A percentile compares a stretch with the other conserved stretches of the same genome.
Evolutionary conservation across 2,329 filamentous ascomycete genomes (phyloP).

Genomic region (Cladosporium sp.): DNA sequence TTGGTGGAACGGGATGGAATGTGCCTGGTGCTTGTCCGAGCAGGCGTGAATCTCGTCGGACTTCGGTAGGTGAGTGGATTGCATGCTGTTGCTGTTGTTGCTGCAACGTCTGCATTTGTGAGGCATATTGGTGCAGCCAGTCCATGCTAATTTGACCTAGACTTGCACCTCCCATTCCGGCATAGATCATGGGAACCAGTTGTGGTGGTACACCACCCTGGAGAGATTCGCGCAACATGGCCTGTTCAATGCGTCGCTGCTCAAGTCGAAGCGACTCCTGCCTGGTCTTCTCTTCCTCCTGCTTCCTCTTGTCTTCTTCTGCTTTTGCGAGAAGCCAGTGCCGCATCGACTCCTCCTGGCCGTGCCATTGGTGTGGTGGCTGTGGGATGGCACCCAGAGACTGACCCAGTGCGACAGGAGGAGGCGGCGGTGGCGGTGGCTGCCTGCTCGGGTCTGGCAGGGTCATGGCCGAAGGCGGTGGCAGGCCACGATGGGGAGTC

Average conservation of each 20-base stretch:
- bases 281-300: constrained; percentile 55
- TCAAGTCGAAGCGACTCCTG: constrained; percentile 52
- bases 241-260: constrained; percentile 54
- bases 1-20: constrained; percentile 27
- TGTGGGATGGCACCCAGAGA: constrained; percentile 39
- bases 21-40: constrained; percentile 39
- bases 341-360: constrained; percentile 53
- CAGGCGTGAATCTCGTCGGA: constrained; percentile 44
- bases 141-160: constrained; percentile 51
- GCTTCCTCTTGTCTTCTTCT: constrained; percentile 54
- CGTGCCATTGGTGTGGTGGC: constrained; percentile 46
- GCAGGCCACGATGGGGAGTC: constrained; percentile 54
- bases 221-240: constrained; percentile 54
- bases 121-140: constrained; percentile 52
- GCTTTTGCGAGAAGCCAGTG: constrained; percentile 53
- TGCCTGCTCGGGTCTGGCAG: constrained; percentile 49
- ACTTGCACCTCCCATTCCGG: constrained; percentile 51
- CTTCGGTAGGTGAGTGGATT: constrained; percentile 42
- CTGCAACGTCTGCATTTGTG: constrained; percentile 47
- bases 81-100: constrained; percentile 37
- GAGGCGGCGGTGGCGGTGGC: constrained; percentile 23
- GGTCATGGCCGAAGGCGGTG: constrained; percentile 55
- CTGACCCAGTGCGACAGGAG: constrained; percentile 40
- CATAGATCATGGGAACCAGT: constrained; percentile 56
- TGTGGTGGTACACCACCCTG: constrained; percentile 53